Percentiles rank a stretch among this genome's conserved stretches.
Conservation (phyloP, 2,329 filamentous ascomycete genomes). For the Fusarium nygamai region DNA sequence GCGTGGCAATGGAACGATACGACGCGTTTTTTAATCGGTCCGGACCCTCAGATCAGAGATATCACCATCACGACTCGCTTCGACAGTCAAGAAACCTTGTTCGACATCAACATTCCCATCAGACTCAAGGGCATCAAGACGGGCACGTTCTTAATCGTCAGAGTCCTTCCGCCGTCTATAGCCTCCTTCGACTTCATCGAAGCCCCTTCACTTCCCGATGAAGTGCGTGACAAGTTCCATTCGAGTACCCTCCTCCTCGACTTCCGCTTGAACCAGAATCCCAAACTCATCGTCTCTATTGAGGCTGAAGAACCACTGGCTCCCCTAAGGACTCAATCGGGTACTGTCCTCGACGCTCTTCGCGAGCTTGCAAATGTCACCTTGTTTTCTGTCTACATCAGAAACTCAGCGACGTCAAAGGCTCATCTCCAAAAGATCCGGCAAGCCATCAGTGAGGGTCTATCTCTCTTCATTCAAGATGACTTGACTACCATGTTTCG, state of each 20-base stretch:
- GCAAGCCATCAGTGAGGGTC: not conserved
- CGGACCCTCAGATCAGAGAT: constrained; percentile 8
- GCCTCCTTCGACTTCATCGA: not conserved
- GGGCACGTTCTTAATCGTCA: not conserved
- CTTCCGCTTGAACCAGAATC: constrained; percentile 1
- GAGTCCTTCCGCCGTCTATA: not conserved
- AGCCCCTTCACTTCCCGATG: not conserved
- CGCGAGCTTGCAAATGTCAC: constrained; percentile 7
- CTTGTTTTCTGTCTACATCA: constrained; percentile 3
- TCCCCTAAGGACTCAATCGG: constrained; percentile 9
- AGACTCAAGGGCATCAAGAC: constrained; percentile 14
- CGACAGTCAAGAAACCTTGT: not conserved
- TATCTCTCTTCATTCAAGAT: not conserved
- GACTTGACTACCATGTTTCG: constrained; percentile 10
- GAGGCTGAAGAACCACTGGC: constrained; percentile 14
- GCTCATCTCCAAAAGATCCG: not conserved
- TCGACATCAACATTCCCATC: constrained; percentile 15
- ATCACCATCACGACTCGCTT: constrained; percentile 18
- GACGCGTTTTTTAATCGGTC: not conserved
- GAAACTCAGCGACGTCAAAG: not conserved
- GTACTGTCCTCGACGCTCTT: constrained; percentile 20
- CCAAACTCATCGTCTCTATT: constrained; percentile 1
- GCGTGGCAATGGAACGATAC: not conserved
- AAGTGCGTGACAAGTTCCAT: not conserved
- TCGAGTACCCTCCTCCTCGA: constrained; percentile 1